Conservation (phyloP, 768 basidiomycete species). For the Epithele typhae region DNA sequence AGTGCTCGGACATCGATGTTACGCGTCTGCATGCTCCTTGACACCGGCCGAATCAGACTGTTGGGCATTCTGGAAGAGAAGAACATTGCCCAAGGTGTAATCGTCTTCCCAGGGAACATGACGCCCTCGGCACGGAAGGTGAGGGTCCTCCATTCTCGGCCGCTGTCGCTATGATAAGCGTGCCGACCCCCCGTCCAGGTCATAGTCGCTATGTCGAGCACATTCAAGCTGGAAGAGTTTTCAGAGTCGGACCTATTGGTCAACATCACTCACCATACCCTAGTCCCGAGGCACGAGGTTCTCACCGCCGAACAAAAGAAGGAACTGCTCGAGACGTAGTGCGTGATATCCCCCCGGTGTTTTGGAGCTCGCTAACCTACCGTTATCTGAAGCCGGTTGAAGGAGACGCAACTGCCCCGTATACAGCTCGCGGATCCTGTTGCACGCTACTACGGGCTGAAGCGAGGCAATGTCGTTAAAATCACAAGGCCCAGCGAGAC, state of each 20-base stretch:
- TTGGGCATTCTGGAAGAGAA: constrained; percentile 90
- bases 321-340: constrained; percentile 89
- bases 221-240: constrained; percentile 92
- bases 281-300: constrained; percentile 92
- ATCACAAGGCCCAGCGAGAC: constrained; percentile 97
- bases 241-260: constrained; percentile 94
- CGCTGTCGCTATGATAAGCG: background rate
- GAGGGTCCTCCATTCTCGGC: background rate
- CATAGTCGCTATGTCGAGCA: constrained; percentile 82
- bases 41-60: constrained; percentile 46
- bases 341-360: constrained; percentile 32
- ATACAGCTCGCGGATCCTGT: constrained; percentile 97
- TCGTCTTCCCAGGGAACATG: constrained; percentile 95
- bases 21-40: background rate
- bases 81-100: constrained; percentile 83
- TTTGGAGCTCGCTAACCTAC: constrained; percentile 2
- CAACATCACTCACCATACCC: constrained; percentile 93
- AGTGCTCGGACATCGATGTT: constrained; percentile 24
- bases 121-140: constrained; percentile 96
- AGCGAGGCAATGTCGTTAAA: constrained; percentile 96
- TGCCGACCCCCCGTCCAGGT: constrained; percentile 49
- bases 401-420: constrained; percentile 96
- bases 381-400: constrained; percentile 66
- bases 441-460: constrained; percentile 96
- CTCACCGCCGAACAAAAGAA: constrained; percentile 84